phyloP scores from a whole-genome alignment of 2,329 filamentous ascomycete genomes.

The Arachnomyces sp. region DNA sequence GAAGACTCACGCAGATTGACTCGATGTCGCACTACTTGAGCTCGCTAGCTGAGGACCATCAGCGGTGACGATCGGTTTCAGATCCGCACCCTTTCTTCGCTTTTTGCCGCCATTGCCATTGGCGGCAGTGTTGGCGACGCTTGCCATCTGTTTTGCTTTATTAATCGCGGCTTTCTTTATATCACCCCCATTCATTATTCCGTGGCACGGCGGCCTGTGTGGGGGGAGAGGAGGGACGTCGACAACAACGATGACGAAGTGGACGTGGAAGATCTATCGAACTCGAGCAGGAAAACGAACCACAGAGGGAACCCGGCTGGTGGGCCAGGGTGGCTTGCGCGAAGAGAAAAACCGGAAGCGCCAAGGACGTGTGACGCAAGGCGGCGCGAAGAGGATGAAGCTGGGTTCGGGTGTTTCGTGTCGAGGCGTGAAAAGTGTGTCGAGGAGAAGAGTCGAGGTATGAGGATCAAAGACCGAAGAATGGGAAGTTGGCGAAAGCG shows the following conservation, averaged over 20 bases:
- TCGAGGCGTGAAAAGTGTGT: background rate
- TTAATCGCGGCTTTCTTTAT: slow-evolving; percentile 59
- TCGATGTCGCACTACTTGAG: slow-evolving; percentile 38
- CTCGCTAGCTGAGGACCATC: slow-evolving; percentile 45
- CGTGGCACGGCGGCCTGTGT: too few relatives aligned
- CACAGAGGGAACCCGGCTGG: too few relatives aligned
- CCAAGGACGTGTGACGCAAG: too few relatives aligned
- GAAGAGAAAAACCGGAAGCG: background rate
- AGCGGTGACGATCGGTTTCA: slow-evolving; percentile 61
- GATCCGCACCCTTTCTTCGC: slow-evolving; percentile 55
- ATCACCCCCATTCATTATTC: slow-evolving; percentile 56
- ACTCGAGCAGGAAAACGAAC: too few relatives aligned
- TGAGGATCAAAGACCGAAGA: background rate
- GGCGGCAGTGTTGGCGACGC: slow-evolving; percentile 33
- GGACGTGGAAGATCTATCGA: too few relatives aligned
- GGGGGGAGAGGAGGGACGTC: too few relatives aligned
- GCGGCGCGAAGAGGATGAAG: slow-evolving; percentile 1
- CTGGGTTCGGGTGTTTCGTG: background rate
- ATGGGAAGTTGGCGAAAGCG: background rate
- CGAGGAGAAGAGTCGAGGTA: background rate
- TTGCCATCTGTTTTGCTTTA: slow-evolving; percentile 59
- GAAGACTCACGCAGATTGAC: slow-evolving; percentile 30
- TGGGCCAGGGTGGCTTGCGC: too few relatives aligned
- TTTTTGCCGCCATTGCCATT: slow-evolving; percentile 56
- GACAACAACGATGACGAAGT: too few relatives aligned